Evolutionary conservation across 2,329 filamentous ascomycete genomes (phyloP), one percentile per base, ranked within the genome.

Genomic region (Alternaria conjuncta): DNA sequence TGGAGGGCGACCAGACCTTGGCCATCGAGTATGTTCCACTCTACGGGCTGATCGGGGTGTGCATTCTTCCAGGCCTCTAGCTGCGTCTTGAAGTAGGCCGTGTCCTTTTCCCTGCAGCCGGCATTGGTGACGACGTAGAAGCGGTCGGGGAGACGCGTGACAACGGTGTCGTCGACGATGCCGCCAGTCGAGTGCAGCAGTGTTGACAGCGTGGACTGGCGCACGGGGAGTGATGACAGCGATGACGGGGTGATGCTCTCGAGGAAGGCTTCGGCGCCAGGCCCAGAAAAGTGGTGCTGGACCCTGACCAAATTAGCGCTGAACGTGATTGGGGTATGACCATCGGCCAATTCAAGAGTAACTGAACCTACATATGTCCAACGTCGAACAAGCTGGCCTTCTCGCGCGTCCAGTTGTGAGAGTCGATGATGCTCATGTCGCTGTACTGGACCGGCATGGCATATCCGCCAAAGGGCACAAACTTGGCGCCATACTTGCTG

Each of bases 101-200:
- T 85, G 81, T 98, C 95, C 83, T 97, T 97, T 50, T 94, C 90
- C 57, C 94, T 87, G 81, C 94, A 97, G 41, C 89, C 96, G 25
- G 95, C 96, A 79, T 99, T 99, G 68, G 94, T 97, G 65, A 99
- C 96, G 61, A 98, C 89, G 81, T 97, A 97, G 84, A 94, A 98
- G 57, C 87, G 75, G 36, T 73, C 74, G 3, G 75, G 61, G 12
- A 97, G 85, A 65, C 91, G 88, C 6, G 94, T 96, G 75, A 99
- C 90, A 72, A 99, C 90, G 5, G 92, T 94, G 82, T 99, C 96
- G 78, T 99, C 96, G 53, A 97, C 90, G 71, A 99, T 98, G 54
- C 96, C 96, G 45, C 96, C 96, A 0, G 90, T 94, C 6, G 71
- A 71, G 54, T 92, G 91, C 44, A 99, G 85, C 30, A 99, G 86